A percentile compares a stretch with the other conserved stretches of the same genome.
Conservation (phyloP, 768 basidiomycete species). For the Russula abietina region DNA sequence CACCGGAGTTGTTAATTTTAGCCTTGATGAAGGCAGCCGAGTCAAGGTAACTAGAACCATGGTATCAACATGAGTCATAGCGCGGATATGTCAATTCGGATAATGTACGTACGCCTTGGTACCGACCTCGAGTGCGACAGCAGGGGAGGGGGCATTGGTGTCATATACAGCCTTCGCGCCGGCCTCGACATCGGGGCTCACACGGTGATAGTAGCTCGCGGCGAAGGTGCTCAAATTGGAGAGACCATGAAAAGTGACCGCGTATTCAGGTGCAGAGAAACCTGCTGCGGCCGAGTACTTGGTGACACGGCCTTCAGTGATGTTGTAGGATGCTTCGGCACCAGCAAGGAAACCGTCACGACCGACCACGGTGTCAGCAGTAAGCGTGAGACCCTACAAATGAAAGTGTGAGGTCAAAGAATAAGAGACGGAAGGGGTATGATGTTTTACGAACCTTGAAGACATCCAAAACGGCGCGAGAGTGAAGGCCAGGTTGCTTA, state of each 20-base stretch:
- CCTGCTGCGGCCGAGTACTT: constrained; percentile 90
- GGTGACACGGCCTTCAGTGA: constrained; percentile 86
- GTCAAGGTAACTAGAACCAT: constrained; percentile 62
- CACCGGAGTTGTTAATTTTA: constrained; percentile 96
- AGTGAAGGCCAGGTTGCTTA: constrained; percentile 96
- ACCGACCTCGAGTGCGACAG: constrained; percentile 90
- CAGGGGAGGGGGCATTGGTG: constrained; percentile 79
- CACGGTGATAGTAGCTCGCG: constrained; percentile 98
- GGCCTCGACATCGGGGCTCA: constrained; percentile 85
- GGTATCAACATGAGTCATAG: background rate
- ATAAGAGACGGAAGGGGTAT: background rate
- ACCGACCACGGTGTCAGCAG: constrained; percentile 89
- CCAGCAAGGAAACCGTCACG: constrained; percentile 97
- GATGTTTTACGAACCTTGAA: constrained; percentile 65
- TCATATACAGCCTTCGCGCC: constrained; percentile 97
- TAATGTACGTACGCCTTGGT: constrained; percentile 74
- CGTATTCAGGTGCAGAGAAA: constrained; percentile 94
- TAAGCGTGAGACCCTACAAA: constrained; percentile 88
- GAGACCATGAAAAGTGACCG: constrained; percentile 89
- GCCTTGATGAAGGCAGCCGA: constrained; percentile 90
- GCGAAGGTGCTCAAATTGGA: constrained; percentile 91
- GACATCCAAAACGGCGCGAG: constrained; percentile 82
- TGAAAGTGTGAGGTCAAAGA: background rate
- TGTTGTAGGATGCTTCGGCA: constrained; percentile 94
- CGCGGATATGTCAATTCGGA: background rate